Evolutionary conservation across 2,329 filamentous ascomycete species (phyloP), one percentile per base, ranked within the genome.

Genomic region (Gyromitra esculenta): DNA sequence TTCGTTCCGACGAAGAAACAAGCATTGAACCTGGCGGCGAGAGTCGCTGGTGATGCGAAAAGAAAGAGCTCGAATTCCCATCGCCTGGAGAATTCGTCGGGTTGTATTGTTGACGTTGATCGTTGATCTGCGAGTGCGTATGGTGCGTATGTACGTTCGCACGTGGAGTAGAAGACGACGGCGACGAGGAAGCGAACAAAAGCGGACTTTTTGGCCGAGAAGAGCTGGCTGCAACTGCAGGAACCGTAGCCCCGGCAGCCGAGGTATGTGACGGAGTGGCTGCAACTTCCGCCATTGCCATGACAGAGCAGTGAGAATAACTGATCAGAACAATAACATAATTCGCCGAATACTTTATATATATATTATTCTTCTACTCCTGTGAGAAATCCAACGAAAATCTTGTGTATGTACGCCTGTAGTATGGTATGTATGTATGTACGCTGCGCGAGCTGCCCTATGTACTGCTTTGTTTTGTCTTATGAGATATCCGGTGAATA

Each of bases 81-180:
- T 78, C 77, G 66, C 75, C 72, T 41, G 77, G 77, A 56, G 77
- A 79, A 63, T 48, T 76, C 39, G 75, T 77, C 18, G 59, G 74
- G 45, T 77, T 77, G 72, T 76, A 79, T 70, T 76, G 76, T 69
- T 73, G 73, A 73, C 68, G 76, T 50, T 78, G 67, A 62, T 81
- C 81, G 57, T 78, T 78, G 37, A 79, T 75, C 37, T 80, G 80
- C 9, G 79, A 52, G 56, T 81, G 81, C 18, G 81, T 72, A 71
- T 79, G 25, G 60, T 83, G 82, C 35, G 84, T 81, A 52, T 78
- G 78, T 68, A 69, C 60, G 57, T 72, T 73, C 60, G 73, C 78
- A 72, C 72, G 80, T 73, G 79, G 60, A 73, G 79, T 79, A 37
- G 80, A 79, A 70, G 79, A 79, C 54, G 80, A 79, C 66, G 57